Base-by-base conservation (phyloP, 495 filamentous ascomycete genomes). In the Aspergillus carlsbadensis region DNA sequence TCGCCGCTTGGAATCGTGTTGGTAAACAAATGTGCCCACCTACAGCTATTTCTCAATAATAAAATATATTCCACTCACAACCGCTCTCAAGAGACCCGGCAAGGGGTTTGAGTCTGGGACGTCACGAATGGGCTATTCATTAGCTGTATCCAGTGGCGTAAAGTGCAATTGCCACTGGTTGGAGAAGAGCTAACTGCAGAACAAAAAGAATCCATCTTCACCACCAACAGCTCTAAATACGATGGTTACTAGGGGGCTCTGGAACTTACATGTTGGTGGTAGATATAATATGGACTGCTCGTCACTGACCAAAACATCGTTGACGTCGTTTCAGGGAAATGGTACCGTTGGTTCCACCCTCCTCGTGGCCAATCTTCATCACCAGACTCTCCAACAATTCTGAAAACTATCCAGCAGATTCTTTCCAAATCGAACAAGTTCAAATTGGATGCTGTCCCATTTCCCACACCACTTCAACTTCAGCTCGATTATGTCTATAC, bases 291-390 rank as follows among this genome's bases (percentile, higher is more conserved):
- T 35, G 33, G 17, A 4, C 36, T n/a, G n/a, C 36, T 4, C 14
- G 17, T 8, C 36, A 39, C 14, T n/a, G 14, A n/a, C 36, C 14
- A 4, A 39, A 39, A n/a, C 6, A n/a, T 7, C 5, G 15, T 42
- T 42, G 39, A 42, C 39, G 18, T 15, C 17, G 39, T 20, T 20
- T 8, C 15, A 54, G 52, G 40, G 26, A 34, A 46, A 45, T 54
- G 52, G 52, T 54, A 54, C 41, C 40, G 52, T n/a, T 45, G 13
- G 36, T 45, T 54, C 40, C 26, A 45, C 33, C 39, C 10, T 17
- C 22, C 40, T 7, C 37, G 52, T 5, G 39, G 21, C 8, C 11
- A n/a, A 0, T 33, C 24, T 5, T 15, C 39, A 3, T 45, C 52
- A 2, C 52, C 40, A 15, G 52, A 46, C 20, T 18, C 40, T 11